phyloP scores from a whole-genome alignment of 345 rosid genomes.

The Trapa incisa region DNA sequence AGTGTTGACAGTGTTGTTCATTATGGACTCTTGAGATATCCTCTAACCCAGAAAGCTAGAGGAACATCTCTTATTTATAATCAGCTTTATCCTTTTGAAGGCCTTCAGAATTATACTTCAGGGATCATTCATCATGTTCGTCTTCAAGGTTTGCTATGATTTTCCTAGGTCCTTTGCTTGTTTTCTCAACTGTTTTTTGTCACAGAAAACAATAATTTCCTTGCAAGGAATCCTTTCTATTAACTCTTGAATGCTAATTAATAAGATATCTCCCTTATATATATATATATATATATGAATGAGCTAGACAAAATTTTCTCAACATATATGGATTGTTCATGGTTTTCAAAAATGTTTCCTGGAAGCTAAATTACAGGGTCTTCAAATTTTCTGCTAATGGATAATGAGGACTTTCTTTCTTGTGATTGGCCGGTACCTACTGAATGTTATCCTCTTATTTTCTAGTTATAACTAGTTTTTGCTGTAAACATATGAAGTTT shows the following conservation, averaged over 20 bases:
- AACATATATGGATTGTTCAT: neutral
- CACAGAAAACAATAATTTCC: too few relatives aligned
- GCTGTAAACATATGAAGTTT: neutral
- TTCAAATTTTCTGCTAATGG: neutral
- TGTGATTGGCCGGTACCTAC: neutral
- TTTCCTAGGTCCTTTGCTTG: neutral
- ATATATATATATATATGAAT: neutral
- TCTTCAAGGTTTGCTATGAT: conserved; percentile 32
- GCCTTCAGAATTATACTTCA: conserved; percentile 60
- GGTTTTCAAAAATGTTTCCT: neutral
- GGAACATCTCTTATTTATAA: conserved; percentile 57
- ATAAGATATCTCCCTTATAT: neutral
- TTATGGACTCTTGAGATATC: conserved; percentile 27
- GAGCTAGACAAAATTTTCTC: neutral
- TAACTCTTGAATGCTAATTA: neutral
- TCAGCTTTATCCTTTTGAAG: conserved; percentile 47
- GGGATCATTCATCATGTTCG: conserved; percentile 87
- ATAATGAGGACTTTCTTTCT: neutral
- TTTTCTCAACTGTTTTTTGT: too few relatives aligned
- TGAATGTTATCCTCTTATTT: neutral
- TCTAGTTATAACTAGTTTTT: neutral
- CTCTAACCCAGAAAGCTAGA: conserved; percentile 19
- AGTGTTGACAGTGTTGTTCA: conserved; percentile 49
- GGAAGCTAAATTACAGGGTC: neutral
- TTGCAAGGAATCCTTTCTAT: too few relatives aligned